Evolutionary conservation across 208 protist species (phyloP), one percentile per base, ranked within the genome.

Genomic region (Leishmania braziliensis): DNA sequence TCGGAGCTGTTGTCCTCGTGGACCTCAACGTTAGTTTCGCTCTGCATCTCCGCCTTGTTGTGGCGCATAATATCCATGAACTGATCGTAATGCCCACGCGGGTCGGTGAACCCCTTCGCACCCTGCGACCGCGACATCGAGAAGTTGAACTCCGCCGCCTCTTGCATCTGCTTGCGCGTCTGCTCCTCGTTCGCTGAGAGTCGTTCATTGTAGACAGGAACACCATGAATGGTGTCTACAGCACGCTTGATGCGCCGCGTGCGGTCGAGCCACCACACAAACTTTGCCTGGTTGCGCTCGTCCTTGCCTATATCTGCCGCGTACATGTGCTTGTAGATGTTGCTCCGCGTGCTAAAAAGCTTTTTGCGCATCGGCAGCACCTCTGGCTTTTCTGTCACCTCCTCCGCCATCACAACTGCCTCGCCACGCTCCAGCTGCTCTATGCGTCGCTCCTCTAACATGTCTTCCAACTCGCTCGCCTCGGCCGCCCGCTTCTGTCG

Each of bases 211-310:
- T 96, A 96, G 26, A 95, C 76, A n/a, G 93, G 91, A 20, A 96
- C 93, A 63, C 93, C 91, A 77, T 96, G 90, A 66, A 96, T 95
- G 18, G 83, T 95, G 83, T 96, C 93, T 75, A 94, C 90, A 9
- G 89, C 91, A 29, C 93, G 91, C 81, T 91, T 93, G 69, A 96
- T 91, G 62, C 91, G 89, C 23, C 91, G 88, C 23, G 88, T 91
- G 18, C 93, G 86, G 80, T 95, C 89, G n/a, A 96, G 85, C 91
- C 93, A 96, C 93, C 93, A 96, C 75, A 93, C 83, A 80, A 96
- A 91, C 79, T 94, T 93, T 26, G 80, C 84, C 75, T 90, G 84
- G 68, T 94, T 91, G 29, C 53, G 66, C 65, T 91, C 89, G 82
- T 96, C 89, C 69, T 89, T 88, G 33, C 90, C 90, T 56, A 95